These are phyloP conservation scores for Geranium brycei DNA, from an alignment of 345 rosid species.

Conservation along the genomic window DNA sequence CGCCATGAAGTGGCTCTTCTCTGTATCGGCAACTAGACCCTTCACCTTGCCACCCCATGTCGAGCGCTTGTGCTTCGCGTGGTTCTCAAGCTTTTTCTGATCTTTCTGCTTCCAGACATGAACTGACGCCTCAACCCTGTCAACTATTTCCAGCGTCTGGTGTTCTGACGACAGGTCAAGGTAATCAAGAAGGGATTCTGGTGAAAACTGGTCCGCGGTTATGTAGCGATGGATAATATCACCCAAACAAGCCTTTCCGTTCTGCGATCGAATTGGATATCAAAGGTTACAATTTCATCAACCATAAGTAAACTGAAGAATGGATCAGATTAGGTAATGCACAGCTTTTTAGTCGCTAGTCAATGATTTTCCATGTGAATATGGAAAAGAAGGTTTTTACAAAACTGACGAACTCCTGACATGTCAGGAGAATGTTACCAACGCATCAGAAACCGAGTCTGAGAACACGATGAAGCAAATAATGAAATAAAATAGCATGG, in stretches of 20 bases:
- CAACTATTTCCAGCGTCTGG: constrained; percentile 66
- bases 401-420: too few relatives aligned
- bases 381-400: background rate
- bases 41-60: constrained; percentile 93
- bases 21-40: constrained; percentile 54
- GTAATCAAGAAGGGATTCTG: constrained; percentile 76
- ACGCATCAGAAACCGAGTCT: background rate
- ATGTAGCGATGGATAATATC: constrained; percentile 66
- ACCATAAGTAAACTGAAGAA: background rate
- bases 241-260: constrained; percentile 58
- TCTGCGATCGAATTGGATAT: constrained; percentile 5
- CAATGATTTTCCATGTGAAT: too few relatives aligned
- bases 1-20: constrained; percentile 46
- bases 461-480: background rate
- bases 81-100: constrained; percentile 29
- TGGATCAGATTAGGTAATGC: too few relatives aligned
- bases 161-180: constrained; percentile 85
- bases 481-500: background rate
- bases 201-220: constrained; percentile 66
- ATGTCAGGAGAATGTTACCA: background rate
- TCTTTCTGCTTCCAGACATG: constrained; percentile 72
- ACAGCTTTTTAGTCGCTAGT: too few relatives aligned
- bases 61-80: constrained; percentile 31
- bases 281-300: background rate
- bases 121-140: constrained; percentile 72